These are phyloP conservation scores for Colletotrichum ledebouriae DNA, from an alignment of 2,329 filamentous ascomycete species.

Conservation along the genomic window DNA sequence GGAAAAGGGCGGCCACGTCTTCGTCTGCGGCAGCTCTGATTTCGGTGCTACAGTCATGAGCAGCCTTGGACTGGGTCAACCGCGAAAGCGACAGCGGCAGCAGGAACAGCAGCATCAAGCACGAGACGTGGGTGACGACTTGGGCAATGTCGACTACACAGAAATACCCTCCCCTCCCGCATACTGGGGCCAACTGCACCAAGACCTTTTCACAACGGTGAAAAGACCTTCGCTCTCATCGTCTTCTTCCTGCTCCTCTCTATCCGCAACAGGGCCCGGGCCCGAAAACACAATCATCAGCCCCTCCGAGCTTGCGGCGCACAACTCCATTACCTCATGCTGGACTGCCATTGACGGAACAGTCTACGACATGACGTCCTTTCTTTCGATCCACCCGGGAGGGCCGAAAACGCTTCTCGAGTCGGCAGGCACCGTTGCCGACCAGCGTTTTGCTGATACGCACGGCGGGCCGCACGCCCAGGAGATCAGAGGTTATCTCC, in stretches of 20 bases:
- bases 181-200: slow-evolving; percentile 26
- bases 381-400: slow-evolving; percentile 90
- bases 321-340: slow-evolving; percentile 35
- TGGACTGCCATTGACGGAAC: slow-evolving; percentile 92
- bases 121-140: background rate
- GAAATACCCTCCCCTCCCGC: slow-evolving; percentile 13
- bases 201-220: slow-evolving; percentile 27
- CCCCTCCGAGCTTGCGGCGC: slow-evolving; percentile 24
- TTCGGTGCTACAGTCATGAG: slow-evolving; percentile 32
- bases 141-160: background rate
- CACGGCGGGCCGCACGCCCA: slow-evolving; percentile 35
- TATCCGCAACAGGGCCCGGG: background rate
- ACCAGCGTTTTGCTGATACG: slow-evolving; percentile 28
- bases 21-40: slow-evolving; percentile 34
- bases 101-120: background rate
- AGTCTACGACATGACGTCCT: slow-evolving; percentile 95
- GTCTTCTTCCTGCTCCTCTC: background rate
- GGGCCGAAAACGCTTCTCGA: slow-evolving; percentile 57
- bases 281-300: slow-evolving; percentile 2
- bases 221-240: background rate
- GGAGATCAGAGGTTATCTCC: slow-evolving; percentile 35
- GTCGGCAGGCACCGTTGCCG: slow-evolving; percentile 36
- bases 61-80: slow-evolving; percentile 17
- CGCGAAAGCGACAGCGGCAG: slow-evolving; percentile 16
- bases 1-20: slow-evolving; percentile 25